Base-by-base conservation (phyloP, 1,284 basidiomycete species). In the Heimioporus retisporus region DNA sequence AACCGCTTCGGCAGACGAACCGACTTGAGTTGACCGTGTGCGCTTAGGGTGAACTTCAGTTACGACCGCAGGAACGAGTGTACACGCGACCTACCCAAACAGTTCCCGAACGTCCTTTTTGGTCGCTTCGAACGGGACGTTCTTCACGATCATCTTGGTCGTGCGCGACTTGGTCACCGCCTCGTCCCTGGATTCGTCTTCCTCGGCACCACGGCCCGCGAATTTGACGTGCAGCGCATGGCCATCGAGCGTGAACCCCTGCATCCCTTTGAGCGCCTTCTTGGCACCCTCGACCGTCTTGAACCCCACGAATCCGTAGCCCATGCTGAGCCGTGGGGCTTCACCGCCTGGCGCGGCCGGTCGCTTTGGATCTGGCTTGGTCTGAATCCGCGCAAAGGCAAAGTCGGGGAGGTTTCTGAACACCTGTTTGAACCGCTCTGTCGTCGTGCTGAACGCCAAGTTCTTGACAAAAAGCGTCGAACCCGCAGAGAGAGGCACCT, bases 231-330 rank as follows among this genome's bases (percentile, higher is more conserved):
- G 87, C 53, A 99, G 80, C 28, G 89, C 86, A 77, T 98, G 96
- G 0, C 96, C 96, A 77, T 98, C 97, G 15, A 99, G 84, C 58
- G 93, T 88, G 71, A 93, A 91, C 0, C 93, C 94, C 69, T 96
- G 88, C 82, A 97, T 89, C 61, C 90, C 90, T 74, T 89, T 89
- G 71, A 95, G 73, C n/a, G 93, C 97, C 66, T 86, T 88, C 76
- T 87, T 85, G 48, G 97, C 97, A 7, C 86, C 88, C 31, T 93
- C 92, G 1, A 81, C 80, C 42, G 90, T 91, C 77, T 89, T 90
- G 84, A 99, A 99, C 5, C 97, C 97, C 44, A 98, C 89, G 75
- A 99, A 99, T 0, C 96, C 97, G 78, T 97, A 99, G 0, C 97
- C 96, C 96, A 98, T 97, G 75, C 94, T 96, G 53, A 97, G 81